A percentile compares a stretch with the other conserved stretches of the same genome.
phyloP scores from a whole-genome alignment of 805 yeast species.

The Metschnikowia anglica region DNA sequence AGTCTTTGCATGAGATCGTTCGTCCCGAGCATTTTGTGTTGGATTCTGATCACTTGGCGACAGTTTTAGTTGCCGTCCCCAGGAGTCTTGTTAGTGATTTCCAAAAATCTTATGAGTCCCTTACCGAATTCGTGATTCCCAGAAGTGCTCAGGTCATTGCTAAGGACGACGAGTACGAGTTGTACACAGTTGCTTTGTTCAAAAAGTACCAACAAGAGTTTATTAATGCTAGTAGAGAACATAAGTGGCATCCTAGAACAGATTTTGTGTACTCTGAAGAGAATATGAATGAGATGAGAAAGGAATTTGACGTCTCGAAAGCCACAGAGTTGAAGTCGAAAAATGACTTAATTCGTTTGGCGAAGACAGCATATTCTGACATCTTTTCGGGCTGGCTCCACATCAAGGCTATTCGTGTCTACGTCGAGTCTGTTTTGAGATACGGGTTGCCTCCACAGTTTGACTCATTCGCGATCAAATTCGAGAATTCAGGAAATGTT shows the following conservation, averaged over 20 bases:
- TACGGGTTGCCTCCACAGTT: constrained; percentile 97
- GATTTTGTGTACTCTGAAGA: constrained; percentile 87
- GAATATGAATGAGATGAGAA: constrained; percentile 63
- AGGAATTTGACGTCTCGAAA: constrained; percentile 75
- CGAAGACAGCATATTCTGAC: constrained; percentile 88
- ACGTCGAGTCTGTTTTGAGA: constrained; percentile 90
- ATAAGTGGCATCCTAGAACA: constrained; percentile 81
- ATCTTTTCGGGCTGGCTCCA: constrained; percentile 86
- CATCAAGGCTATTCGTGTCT: constrained; percentile 79
- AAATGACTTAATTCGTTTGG: constrained; percentile 76
- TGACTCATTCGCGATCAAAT: constrained; percentile 48
- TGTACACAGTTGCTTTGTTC: constrained; percentile 81
- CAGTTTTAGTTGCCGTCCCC: constrained; percentile 89
- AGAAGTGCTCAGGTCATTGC: constrained; percentile 74
- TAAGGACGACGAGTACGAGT: constrained; percentile 67
- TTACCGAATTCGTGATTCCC: constrained; percentile 84
- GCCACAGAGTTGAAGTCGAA: constrained; percentile 70
- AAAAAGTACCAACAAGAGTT: constrained; percentile 76
- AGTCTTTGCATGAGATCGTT: constrained; percentile 87
- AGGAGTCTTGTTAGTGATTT: constrained; percentile 59
- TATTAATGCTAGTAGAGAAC: constrained; percentile 70
- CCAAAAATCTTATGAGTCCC: constrained; percentile 67
- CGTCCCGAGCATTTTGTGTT: constrained; percentile 79
- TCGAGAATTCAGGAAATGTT: constrained; percentile 41
- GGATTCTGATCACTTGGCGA: constrained; percentile 80